Evolutionary conservation across 176 grass and related monocot species (phyloP), one percentile per base, ranked within the genome.

Genomic region (Aegilops bicornis): DNA sequence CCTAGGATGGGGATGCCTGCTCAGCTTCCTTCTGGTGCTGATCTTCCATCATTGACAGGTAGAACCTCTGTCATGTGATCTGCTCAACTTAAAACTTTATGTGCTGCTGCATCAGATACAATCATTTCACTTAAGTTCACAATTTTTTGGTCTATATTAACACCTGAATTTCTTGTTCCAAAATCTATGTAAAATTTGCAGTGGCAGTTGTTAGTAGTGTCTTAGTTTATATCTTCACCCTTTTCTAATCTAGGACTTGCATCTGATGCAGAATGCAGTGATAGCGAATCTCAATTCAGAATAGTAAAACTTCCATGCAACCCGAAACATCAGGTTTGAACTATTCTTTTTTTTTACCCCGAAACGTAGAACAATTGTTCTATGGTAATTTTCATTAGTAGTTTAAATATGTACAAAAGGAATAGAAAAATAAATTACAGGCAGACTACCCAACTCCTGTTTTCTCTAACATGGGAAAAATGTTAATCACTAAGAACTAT

Each of bases 41-140:
- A 98, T 98, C 84, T 98, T 88, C 93, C 96, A 70, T 89, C 88
- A 71, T 98, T 90, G 83, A 94, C 96, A 82, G 96, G 96, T 95
- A 84, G 7, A 71, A 59, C 45, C 43, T 95, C 22, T 89, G 64
- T 80, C 43, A 47, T 47, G 43, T 47, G 43, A 47, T 47, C 43
- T 47, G 12, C 43, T 47, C 12, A 47, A 47, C 43, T 47, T 47
- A 47, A 47, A 71, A 72, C 40, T 84, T 54, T 29, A 65, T 73
- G 76, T 64, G 43, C 69, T 77, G 17, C 17, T 67, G 15, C 45
- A 69, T 82, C 2, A 64, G 35, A 52, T 35, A 47, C 10, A 84
- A 71, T 42, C 74, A 30, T 47, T 20, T 66, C 14, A 29, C 15
- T 50, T 32, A 48, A 68, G 7, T 61, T 88, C 13, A 32, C 5